Evolutionary conservation across 495 filamentous ascomycete species (phyloP), one percentile per base, ranked within the genome.

Genomic region (Articulospora tetracladia): DNA sequence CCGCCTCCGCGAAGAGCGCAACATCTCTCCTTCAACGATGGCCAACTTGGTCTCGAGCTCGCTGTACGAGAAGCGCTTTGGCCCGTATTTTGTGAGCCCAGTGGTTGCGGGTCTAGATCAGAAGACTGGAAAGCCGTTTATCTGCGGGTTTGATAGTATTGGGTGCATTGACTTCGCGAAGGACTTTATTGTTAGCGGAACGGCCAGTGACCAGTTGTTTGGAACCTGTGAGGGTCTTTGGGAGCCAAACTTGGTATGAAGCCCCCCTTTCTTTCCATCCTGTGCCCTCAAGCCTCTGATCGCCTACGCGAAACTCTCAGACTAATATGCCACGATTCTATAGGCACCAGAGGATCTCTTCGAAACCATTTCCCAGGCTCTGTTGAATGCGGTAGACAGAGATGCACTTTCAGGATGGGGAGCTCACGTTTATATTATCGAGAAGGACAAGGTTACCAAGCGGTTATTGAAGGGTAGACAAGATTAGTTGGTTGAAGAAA

Each of bases 371-470:
- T 97, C 94, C 24, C 94, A 98, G 74, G 88, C 93, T n/a, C 82
- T 98, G 27, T 78, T 98, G 59, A 97, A 93, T 75, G 93, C 92
- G 30, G 92, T 98, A 28, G 94, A 98, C 74, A 80, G 94, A 73
- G 94, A 98, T 73, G 94, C 94, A 49, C 79, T 98, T 49, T 96
- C 93, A 12, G 94, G 94, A 65, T 98, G 94, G 94, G 94, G 94
- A 70, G 94, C 94, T 32, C 91, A 98, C 67, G 94, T 98, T 62
- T 98, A 97, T 75, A 92, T 98, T 66, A 94, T 98, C 75, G 95
- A 98, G 83, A 98, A 98, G 82, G 92, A 96, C 76, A 98, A 98
- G 86, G 92, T 98, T 44, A 97, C 93, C 68, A 96, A 98, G 87
- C 82, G 94, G 70, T 82, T 98, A 82, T 76, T 98, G 70, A 98